A percentile compares a stretch with the other conserved stretches of the same genome.
Conservation (phyloP, 371 early-diverging fungal genomes). For the Mucor mucedo region DNA sequence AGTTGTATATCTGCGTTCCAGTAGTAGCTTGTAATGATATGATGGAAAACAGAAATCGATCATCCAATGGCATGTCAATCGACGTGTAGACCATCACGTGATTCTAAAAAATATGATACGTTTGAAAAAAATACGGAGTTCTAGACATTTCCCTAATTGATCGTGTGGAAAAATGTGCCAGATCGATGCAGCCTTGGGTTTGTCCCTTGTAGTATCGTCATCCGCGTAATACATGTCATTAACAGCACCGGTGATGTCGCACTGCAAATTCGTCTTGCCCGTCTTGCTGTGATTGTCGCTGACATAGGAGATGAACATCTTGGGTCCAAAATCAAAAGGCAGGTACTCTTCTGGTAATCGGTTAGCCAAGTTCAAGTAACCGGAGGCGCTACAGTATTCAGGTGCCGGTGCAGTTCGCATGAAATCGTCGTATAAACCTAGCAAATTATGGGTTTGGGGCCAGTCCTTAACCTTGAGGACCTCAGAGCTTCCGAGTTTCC, state of each 20-base stretch:
- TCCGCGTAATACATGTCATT: slow-evolving; percentile 1
- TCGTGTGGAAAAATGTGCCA: not conserved
- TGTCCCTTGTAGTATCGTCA: not conserved
- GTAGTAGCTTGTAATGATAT: too few relatives aligned
- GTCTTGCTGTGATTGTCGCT: not conserved
- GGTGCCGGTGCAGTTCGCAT: not conserved
- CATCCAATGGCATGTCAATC: too few relatives aligned
- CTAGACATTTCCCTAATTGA: too few relatives aligned
- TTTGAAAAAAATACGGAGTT: too few relatives aligned
- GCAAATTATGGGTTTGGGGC: not conserved
- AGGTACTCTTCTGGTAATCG: not conserved
- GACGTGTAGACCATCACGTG: too few relatives aligned
- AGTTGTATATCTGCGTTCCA: too few relatives aligned
- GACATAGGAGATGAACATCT: not conserved
- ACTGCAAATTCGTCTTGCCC: not conserved
- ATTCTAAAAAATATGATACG: too few relatives aligned
- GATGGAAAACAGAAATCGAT: too few relatives aligned
- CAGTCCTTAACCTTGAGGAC: not conserved
- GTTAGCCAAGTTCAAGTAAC: not conserved
- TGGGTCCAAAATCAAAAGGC: not conserved
- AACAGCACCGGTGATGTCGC: not conserved
- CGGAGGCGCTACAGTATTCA: not conserved
- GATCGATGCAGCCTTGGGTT: not conserved
- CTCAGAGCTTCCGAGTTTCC: not conserved
- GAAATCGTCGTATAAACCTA: not conserved